Base-by-base conservation (phyloP, 2,329 filamentous ascomycete species). In the Ceratocystis eucalypticola region DNA sequence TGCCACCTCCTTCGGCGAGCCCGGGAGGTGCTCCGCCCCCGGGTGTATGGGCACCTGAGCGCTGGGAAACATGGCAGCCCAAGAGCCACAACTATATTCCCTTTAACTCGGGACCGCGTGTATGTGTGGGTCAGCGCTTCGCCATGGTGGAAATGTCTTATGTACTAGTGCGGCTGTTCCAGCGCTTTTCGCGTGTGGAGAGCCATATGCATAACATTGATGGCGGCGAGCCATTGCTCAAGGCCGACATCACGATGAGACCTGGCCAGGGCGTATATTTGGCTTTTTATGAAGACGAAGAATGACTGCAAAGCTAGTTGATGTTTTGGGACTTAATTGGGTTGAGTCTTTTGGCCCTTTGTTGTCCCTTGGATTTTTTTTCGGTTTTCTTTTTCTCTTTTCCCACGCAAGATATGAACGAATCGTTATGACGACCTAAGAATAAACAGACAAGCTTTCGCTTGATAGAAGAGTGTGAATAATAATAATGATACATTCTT, bases 41-140 rank as follows among this genome's bases (percentile, higher is more conserved):
- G 1, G 74, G 74, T 5, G 72, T 77, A 44, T 91, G 85, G 75
- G 79, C 78, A 68, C 88, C 88, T 0, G 87, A 89, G 61, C 79
- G 88, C 67, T 91, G 88, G 88, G 76, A 75, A 62, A 69, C 75
- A 70, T 84, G 84, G 81, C 81, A 84, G 72, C 86, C 85, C 0
- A 82, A 80, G 71, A 82, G 83, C 0, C 89, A 87, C 84, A 81
- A 86, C 69, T 91, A 88, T 72, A 80, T 91, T 53, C 88, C 88
- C 3, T 90, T 91, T 75, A 90, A 89, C 72, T 86, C 86, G 10
- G 88, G 87, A 0, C 85, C 88, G 55, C 78, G 88, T 41, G 88
- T 89, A 72, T 89, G 88, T 74, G 84, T 91, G 68, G 88, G 88
- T 1, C 88, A 93, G 79, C 88, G 93, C 74, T 93, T 91, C 73